Percentiles rank a stretch among this genome's conserved stretches.
Conservation (phyloP, 2,329 filamentous ascomycete species). For the Sporothrix protearum region DNA sequence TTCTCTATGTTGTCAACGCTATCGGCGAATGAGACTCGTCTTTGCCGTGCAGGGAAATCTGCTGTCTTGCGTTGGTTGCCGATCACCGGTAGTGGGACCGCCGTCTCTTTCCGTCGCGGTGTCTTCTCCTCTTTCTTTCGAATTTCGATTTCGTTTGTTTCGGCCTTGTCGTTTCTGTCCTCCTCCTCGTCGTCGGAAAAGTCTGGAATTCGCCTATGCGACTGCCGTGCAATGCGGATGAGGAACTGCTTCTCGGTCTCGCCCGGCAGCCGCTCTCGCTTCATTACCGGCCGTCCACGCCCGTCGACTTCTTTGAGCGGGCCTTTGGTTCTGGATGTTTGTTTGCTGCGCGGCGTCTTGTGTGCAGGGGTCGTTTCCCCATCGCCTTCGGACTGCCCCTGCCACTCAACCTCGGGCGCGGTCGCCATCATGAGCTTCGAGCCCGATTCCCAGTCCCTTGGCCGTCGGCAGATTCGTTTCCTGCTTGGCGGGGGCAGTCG, state of each 20-base stretch:
- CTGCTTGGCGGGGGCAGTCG: conserved; percentile 15
- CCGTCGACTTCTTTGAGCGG: conserved; percentile 21
- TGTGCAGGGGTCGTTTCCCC: too few relatives aligned
- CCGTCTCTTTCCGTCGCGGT: not conserved
- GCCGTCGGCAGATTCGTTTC: not conserved
- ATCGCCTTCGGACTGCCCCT: too few relatives aligned
- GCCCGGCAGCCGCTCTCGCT: conserved; percentile 40
- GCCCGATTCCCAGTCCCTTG: not conserved
- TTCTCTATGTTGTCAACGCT: not conserved
- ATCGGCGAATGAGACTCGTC: conserved; percentile 3
- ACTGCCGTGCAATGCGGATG: conserved; percentile 46
- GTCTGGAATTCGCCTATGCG: conserved; percentile 27
- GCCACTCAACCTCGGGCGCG: not conserved
- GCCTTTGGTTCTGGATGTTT: too few relatives aligned
- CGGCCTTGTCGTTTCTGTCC: conserved; percentile 14
- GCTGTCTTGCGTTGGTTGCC: not conserved
- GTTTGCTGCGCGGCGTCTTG: too few relatives aligned
- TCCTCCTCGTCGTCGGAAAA: conserved; percentile 14
- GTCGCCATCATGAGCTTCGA: conserved; percentile 22
- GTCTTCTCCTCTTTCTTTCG: not conserved
- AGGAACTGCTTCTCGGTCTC: conserved; percentile 48
- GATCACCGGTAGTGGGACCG: not conserved
- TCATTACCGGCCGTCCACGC: conserved; percentile 40
- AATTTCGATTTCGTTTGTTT: not conserved
- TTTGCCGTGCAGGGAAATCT: not conserved